A percentile compares a stretch with the other conserved stretches of the same genome.
Evolutionary conservation across 1,284 basidiomycete genomes (phyloP).

Genomic region (Ganoderma sp.): DNA sequence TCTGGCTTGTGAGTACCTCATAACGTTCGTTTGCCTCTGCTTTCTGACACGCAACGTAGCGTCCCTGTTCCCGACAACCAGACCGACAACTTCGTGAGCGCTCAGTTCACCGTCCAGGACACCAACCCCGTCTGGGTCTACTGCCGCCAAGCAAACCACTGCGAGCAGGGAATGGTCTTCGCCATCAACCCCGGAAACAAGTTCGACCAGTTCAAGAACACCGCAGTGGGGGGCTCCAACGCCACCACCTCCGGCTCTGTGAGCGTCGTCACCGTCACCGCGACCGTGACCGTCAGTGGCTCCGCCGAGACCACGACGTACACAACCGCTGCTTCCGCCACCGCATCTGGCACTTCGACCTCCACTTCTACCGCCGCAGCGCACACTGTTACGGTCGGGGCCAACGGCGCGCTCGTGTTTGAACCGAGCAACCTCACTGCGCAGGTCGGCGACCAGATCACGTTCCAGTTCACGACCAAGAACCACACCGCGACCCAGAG

Average conservation of each 20-base stretch:
- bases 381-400: slow-evolving; percentile 57
- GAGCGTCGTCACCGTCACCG: slow-evolving; percentile 42
- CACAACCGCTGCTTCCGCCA: slow-evolving; percentile 35
- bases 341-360: slow-evolving; percentile 38
- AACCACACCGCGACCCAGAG: slow-evolving; percentile 62
- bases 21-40: not conserved
- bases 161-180: slow-evolving; percentile 67
- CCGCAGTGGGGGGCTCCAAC: slow-evolving; percentile 47
- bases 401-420: slow-evolving; percentile 50
- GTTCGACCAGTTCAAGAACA: slow-evolving; percentile 57
- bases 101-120: slow-evolving; percentile 49
- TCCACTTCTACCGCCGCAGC: slow-evolving; percentile 29
- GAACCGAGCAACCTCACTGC: slow-evolving; percentile 63
- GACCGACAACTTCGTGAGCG: slow-evolving; percentile 52
- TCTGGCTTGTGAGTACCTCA: slow-evolving; percentile 57
- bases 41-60: slow-evolving; percentile 39
- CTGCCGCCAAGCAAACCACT: slow-evolving; percentile 52
- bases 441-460: slow-evolving; percentile 62
- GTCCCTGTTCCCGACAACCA: slow-evolving; percentile 54
- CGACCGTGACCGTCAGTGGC: slow-evolving; percentile 45
- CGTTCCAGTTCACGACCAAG: slow-evolving; percentile 60
- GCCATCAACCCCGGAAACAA: slow-evolving; percentile 63
- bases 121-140: slow-evolving; percentile 66
- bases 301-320: slow-evolving; percentile 42
- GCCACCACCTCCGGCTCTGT: slow-evolving; percentile 36